These are phyloP conservation scores for Eucalyptus curtisii DNA, from an alignment of 345 rosid genomes.

Conservation along the genomic window DNA sequence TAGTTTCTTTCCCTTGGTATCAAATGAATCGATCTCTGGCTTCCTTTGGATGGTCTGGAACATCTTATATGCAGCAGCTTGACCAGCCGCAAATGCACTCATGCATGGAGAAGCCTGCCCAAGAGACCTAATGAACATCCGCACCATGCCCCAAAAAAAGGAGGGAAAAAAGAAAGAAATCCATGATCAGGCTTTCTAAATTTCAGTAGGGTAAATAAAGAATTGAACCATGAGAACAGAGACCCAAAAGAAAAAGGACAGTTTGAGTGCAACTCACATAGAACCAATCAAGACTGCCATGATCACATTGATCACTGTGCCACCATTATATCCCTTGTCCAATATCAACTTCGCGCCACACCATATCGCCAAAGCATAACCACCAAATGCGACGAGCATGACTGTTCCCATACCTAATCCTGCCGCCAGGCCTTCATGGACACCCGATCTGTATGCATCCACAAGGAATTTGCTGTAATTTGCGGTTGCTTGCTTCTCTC, in stretches of 20 bases:
- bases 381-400: constrained; percentile 20
- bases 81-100: constrained; percentile 22
- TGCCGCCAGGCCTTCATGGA: constrained; percentile 46
- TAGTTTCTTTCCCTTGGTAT: constrained; percentile 4
- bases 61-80: constrained; percentile 24
- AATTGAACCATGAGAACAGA: not conserved
- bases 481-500: constrained; percentile 64
- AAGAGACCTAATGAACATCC: constrained; percentile 12
- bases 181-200: not conserved
- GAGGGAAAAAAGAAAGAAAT: not conserved
- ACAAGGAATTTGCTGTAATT: constrained; percentile 41
- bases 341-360: constrained; percentile 68
- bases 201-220: not conserved
- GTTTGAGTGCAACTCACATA: constrained; percentile 25
- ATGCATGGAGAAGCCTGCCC: constrained; percentile 29
- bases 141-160: not conserved
- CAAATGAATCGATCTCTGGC: constrained; percentile 18
- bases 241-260: not conserved
- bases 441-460: constrained; percentile 51
- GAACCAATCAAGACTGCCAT: constrained; percentile 65
- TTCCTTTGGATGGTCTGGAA: constrained; percentile 17
- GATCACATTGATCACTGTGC: constrained; percentile 56
- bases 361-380: constrained; percentile 67
- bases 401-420: constrained; percentile 55
- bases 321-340: constrained; percentile 61